phyloP scores from a whole-genome alignment of 352 stramenopile species.

The Pythium pectinolyticum region DNA sequence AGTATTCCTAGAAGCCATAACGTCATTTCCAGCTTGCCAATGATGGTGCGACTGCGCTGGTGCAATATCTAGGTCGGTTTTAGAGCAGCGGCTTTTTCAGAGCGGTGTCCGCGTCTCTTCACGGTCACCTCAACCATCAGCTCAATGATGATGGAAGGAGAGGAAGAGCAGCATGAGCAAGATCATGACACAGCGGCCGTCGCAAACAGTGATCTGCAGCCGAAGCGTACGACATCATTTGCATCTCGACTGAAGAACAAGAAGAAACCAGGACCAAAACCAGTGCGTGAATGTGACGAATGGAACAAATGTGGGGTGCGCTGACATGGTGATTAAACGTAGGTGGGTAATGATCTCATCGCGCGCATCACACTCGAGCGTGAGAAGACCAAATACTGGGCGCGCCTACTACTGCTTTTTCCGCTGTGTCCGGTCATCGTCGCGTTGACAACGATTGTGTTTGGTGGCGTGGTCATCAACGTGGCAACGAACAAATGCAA shows the following conservation, averaged over 20 bases:
- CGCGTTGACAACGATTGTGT: constrained; percentile 58
- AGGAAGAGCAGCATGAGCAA: constrained; percentile 12
- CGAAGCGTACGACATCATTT: constrained; percentile 70
- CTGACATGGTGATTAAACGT: background rate
- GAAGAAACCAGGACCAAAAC: constrained; percentile 34
- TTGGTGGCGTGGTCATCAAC: constrained; percentile 74
- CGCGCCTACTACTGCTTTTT: constrained; percentile 60
- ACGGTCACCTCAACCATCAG: constrained; percentile 13
- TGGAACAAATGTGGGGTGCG: background rate
- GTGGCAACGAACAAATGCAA: constrained; percentile 67
- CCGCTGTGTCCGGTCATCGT: constrained; percentile 58
- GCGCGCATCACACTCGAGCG: constrained; percentile 51
- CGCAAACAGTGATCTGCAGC: constrained; percentile 35
- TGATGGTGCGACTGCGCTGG: background rate
- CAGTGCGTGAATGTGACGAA: constrained; percentile 14
- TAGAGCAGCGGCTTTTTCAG: constrained; percentile 3
- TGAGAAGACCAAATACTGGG: constrained; percentile 76
- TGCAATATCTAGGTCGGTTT: background rate
- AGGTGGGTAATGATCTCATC: constrained; percentile 49
- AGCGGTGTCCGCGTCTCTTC: constrained; percentile 20
- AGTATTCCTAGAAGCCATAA: too few species aligned
- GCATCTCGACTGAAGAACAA: constrained; percentile 42
- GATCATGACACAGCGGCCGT: background rate
- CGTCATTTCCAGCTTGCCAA: too few species aligned
- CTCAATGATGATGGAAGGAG: constrained; percentile 27